Evolutionary conservation across 2,329 filamentous ascomycete species (phyloP).

Genomic region (Cytospora chrysosperma): DNA sequence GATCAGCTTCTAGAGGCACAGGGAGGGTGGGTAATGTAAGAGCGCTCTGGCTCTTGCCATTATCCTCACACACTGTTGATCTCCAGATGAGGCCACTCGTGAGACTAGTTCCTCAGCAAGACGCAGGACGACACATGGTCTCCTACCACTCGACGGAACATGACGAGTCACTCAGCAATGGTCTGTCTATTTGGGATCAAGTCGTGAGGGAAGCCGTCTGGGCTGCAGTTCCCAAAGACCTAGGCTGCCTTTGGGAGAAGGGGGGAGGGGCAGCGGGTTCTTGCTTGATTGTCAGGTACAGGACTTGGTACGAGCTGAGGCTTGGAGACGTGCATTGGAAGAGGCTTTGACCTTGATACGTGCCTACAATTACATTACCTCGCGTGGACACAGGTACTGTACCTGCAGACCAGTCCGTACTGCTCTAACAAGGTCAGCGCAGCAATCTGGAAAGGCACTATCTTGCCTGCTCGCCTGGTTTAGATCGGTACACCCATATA

Average conservation of each 20-base stretch:
- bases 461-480: constrained; percentile 12
- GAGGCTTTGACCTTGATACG: constrained; percentile 15
- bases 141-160: constrained; percentile 1
- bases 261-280: constrained; percentile 14
- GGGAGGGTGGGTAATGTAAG: constrained; percentile 17
- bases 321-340: constrained; percentile 12
- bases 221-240: constrained; percentile 2
- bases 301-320: constrained; percentile 11
- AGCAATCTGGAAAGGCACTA: constrained; percentile 12
- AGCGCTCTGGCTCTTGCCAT: not conserved
- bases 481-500: constrained; percentile 21
- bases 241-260: constrained; percentile 3
- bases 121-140: not conserved
- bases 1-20: constrained; percentile 11
- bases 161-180: not conserved
- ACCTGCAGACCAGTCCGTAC: constrained; percentile 17
- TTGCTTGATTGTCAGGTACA: constrained; percentile 25
- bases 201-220: constrained; percentile 10
- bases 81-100: not conserved
- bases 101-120: not conserved
- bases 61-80: not conserved
- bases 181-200: not conserved
- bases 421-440: constrained; percentile 10
- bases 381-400: constrained; percentile 15
- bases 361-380: constrained; percentile 14